Base-by-base conservation (phyloP, 1,284 basidiomycete species). In the Ganoderma lucidum region DNA sequence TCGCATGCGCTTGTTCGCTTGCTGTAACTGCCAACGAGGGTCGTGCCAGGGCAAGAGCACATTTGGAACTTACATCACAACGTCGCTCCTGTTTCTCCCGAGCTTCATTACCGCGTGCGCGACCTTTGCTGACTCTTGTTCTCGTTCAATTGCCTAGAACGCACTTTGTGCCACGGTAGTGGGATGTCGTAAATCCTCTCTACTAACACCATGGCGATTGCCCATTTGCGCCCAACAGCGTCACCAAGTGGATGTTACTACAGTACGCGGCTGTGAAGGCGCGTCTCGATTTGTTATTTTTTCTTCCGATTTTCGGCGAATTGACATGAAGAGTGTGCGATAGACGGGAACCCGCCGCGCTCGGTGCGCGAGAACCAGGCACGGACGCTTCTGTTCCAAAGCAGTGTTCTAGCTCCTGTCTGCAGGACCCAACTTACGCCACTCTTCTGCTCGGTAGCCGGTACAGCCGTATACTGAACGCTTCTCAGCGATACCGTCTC, bases 401-500 rank as follows among this genome's bases (percentile, higher is more conserved):
- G 41, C 39, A 61, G 10, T 23, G 23, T 28, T 61, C 59, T 41
- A 61, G 23, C 59, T 61, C 28, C 59, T 42, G 59, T 28, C 39
- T 61, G 23, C 23, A 61, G 59, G 39, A 42, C 37, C 37, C 23
- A 61, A 61, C 59, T 39, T 61, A 61, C 59, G 37, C 59, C 59
- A 61, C 39, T 39, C n/a, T 59, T 59, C 56, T 59, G 35, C 56
- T 59, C 56, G 56, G 56, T 39, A 37, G 32, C 56, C 56, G 56
- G 56, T 32, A 5, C 9, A n/a, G 56, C 5, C 35, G 56, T 39
- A 39, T 35, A 61, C 39, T 61, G 59, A 61, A 42, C 37, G 59
- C 59, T 61, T 61, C 59, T 42, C n/a, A 61, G 39, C 37, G 39
- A 61, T 42, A 42, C 59, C 59, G 59, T 42, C 39, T 61, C 37